Conservation (phyloP, 305 asterid species). For the Rubia peregrina region DNA sequence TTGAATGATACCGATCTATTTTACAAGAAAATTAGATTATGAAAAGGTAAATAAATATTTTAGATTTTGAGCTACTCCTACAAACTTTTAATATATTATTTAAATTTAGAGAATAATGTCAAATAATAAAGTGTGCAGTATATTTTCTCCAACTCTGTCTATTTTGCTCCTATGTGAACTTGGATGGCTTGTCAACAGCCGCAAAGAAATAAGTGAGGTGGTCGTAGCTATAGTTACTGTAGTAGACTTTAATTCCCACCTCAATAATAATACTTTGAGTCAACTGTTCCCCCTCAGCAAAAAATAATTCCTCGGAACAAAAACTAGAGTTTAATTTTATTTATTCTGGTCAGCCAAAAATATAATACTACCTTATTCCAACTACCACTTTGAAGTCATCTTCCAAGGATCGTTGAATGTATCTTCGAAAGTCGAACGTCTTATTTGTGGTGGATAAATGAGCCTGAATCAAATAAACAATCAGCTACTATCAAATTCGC, state of each 20-base stretch:
- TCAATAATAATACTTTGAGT: background rate
- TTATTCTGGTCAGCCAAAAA: background rate
- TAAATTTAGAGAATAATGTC: no score
- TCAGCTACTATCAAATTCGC: no score
- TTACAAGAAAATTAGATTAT: no score
- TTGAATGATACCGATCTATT: no score
- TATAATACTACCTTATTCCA: conserved; percentile 53
- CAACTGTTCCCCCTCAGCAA: background rate
- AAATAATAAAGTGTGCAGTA: no score
- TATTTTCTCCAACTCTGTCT: no score
- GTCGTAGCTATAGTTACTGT: background rate
- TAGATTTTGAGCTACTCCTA: no score
- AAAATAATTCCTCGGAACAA: no score
- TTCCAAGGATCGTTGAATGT: conserved; percentile 59
- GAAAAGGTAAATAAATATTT: no score
- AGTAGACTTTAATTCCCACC: background rate
- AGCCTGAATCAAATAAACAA: conserved; percentile 31
- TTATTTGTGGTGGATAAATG: conserved; percentile 55
- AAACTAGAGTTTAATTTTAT: background rate
- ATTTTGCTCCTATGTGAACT: no score
- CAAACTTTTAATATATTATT: no score
- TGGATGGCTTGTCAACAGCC: background rate
- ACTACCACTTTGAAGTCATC: conserved; percentile 59
- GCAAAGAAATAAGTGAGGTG: background rate
- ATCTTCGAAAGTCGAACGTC: conserved; percentile 53